Base-by-base conservation (phyloP, 106 monocot genomes). In the Dendrobium catenatum region DNA sequence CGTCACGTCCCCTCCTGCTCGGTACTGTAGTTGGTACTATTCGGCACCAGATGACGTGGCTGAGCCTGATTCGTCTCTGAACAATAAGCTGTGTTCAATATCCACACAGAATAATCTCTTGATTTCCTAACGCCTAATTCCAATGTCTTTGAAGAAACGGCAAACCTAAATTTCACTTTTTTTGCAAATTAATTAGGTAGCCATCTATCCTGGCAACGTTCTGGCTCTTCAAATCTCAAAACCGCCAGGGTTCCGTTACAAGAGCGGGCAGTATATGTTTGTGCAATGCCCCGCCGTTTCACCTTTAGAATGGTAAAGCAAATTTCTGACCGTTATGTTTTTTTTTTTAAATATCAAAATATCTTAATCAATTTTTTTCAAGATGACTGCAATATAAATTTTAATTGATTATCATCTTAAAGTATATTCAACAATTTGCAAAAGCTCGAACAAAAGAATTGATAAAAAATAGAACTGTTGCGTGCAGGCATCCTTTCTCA, bases 231-330 rank as follows among this genome's bases (percentile, higher is more conserved):
- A 94, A 59, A 93, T 96, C 91, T 93, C 91, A 1, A 96, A 93
- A 84, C 95, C 95, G 41, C 82, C 85, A n/a, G 85, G 82, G 42
- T 96, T 93, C 80, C 86, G 85, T 22, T 96, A 96, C 78, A 96
- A 93, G 81, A 96, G 95, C 49, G 95, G 95, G 41, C 95, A 96
- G 48, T 96, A 96, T 46, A 96, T 96, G 91, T 93, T 91, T 79
- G 95, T 96, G 73, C 88, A 96, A 40, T 96, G 95, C 80, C 93
- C 95, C 1, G 88, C 86, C 16, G 87, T 96, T 48, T 96, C 95
- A 0, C 91, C 95, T 59, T 91, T 96, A 47, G 95, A 96, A 87
- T 96, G 95, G 95, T 93, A 84, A 74, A 66, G 6, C 64, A 22
- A 66, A 66, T 51, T 66, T 24, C 64, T 66, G 24, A 66, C 26